Conservation (phyloP, 176 grass and related monocot species). For the Aegilops sharonensis region DNA sequence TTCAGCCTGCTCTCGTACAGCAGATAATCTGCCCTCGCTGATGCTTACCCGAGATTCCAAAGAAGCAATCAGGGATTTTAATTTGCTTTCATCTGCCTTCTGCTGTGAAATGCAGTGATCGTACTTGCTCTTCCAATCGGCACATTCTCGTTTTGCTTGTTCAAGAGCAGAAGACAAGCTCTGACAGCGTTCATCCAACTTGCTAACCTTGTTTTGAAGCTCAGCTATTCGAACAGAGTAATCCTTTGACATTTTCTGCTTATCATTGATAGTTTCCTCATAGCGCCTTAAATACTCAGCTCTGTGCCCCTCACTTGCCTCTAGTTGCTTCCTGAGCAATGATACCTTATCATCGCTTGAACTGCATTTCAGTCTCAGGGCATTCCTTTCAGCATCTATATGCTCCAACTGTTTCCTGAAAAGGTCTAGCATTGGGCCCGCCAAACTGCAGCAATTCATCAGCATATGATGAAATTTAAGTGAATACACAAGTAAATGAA, state of each 20-base stretch:
- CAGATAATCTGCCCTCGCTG: slow-evolving; percentile 86
- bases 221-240: slow-evolving; percentile 64
- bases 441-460: slow-evolving; percentile 59
- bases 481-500: slow-evolving; percentile 13
- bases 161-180: slow-evolving; percentile 65
- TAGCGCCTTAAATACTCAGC: slow-evolving; percentile 85
- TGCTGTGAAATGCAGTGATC: slow-evolving; percentile 50
- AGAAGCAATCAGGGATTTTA: slow-evolving; percentile 71
- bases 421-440: slow-evolving; percentile 71
- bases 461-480: not conserved
- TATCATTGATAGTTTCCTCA: slow-evolving; percentile 87
- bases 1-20: slow-evolving; percentile 84
- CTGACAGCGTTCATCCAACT: slow-evolving; percentile 78
- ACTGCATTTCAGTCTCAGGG: slow-evolving; percentile 78
- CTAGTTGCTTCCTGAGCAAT: slow-evolving; percentile 82
- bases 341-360: slow-evolving; percentile 81
- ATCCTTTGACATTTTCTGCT: slow-evolving; percentile 92
- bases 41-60: slow-evolving; percentile 80
- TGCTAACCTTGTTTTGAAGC: slow-evolving; percentile 84
- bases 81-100: slow-evolving; percentile 82
- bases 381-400: slow-evolving; percentile 72
- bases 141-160: slow-evolving; percentile 65
- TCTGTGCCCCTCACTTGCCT: slow-evolving; percentile 78
- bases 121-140: slow-evolving; percentile 82
- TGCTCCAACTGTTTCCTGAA: slow-evolving; percentile 80